Evolutionary conservation across 2,329 filamentous ascomycete genomes (phyloP).

Genomic region (Ophiosphaerella korrae): DNA sequence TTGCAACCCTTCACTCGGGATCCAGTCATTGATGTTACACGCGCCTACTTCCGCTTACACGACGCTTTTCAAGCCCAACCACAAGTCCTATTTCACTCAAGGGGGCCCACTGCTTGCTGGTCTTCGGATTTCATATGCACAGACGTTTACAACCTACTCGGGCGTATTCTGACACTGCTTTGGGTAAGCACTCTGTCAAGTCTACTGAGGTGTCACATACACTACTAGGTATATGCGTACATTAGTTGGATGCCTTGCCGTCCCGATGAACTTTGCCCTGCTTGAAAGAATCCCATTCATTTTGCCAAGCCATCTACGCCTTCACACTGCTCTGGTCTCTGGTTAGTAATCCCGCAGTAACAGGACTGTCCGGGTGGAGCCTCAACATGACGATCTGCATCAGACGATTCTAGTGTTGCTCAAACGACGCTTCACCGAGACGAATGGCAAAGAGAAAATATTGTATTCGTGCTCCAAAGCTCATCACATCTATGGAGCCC

Average conservation of each 20-base stretch:
- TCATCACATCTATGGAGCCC: constrained; percentile 36
- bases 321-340: constrained; percentile 10
- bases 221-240: background rate
- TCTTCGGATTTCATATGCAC: constrained; percentile 10
- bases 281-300: constrained; percentile 9
- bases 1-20: constrained; percentile 9
- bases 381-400: constrained; percentile 11
- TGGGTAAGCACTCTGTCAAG: background rate
- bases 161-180: constrained; percentile 3
- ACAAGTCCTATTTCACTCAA: constrained; percentile 3
- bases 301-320: constrained; percentile 20
- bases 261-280: background rate
- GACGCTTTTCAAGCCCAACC: constrained; percentile 2
- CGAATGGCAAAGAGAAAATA: constrained; percentile 33
- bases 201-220: background rate
- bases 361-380: constrained; percentile 9
- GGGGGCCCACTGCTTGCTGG: constrained; percentile 7
- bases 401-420: constrained; percentile 19
- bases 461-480: constrained; percentile 20
- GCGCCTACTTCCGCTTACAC: background rate
- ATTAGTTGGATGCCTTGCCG: constrained; percentile 1
- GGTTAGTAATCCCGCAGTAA: constrained; percentile 31
- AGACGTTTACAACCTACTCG: constrained; percentile 10
- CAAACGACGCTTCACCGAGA: constrained; percentile 14
- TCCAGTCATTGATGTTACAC: background rate